Conservation (phyloP, 768 basidiomycete genomes). For the Pulveroboletus ravenelii region DNA sequence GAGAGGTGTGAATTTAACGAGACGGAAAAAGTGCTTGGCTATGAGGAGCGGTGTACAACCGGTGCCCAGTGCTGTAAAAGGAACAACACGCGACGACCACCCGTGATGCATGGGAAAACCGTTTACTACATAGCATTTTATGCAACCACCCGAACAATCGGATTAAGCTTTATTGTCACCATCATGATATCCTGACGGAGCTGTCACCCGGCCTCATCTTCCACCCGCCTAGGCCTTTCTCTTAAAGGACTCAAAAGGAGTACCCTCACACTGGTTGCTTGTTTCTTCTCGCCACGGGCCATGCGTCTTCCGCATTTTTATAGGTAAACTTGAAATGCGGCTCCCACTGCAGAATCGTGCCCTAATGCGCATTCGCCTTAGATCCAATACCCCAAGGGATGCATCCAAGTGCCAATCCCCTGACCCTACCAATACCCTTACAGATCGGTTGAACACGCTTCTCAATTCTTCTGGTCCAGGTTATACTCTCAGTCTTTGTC, state of each 20-base stretch:
- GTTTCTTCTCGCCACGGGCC: neutral
- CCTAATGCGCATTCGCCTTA: neutral
- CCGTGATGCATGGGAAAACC: too few species aligned
- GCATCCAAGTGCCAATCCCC: conserved; percentile 33
- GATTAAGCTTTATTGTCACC: neutral
- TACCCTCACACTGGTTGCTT: neutral
- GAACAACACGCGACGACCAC: too few species aligned
- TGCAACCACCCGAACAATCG: too few species aligned
- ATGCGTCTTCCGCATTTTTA: conserved; percentile 11
- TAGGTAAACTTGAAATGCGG: conserved; percentile 4
- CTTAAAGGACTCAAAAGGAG: neutral
- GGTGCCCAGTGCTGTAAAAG: too few species aligned
- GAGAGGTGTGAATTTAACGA: too few species aligned
- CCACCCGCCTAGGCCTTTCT: neutral
- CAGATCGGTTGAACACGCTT: conserved; percentile 60
- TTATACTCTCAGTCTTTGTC: conserved; percentile 66
- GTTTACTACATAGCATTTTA: too few species aligned
- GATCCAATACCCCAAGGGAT: neutral
- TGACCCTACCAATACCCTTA: conserved; percentile 56
- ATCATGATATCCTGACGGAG: neutral
- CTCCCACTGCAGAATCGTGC: too few species aligned
- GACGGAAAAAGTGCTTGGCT: too few species aligned
- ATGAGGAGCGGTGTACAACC: too few species aligned
- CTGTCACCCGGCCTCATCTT: neutral
- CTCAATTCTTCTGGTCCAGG: conserved; percentile 63